Percentiles rank a stretch among this genome's conserved stretches.
Evolutionary conservation across 441 rosid species (phyloP).

Genomic region (Melastoma candidum): DNA sequence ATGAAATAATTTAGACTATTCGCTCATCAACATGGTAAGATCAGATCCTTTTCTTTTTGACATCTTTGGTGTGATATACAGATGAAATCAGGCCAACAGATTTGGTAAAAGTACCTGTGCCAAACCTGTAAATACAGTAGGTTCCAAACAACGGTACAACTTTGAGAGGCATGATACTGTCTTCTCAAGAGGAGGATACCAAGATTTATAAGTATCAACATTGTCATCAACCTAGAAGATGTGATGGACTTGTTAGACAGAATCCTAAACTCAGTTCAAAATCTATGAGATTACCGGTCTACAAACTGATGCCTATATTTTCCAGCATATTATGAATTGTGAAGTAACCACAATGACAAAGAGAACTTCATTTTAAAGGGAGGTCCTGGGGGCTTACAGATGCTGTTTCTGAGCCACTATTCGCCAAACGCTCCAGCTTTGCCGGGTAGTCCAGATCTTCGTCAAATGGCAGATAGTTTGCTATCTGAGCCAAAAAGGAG

Average conservation of each 20-base stretch:
- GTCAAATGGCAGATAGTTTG: slow-evolving; percentile 65
- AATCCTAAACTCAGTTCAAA: too few species aligned
- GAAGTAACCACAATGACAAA: too few species aligned
- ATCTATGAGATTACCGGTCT: too few species aligned
- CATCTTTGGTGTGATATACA: too few species aligned
- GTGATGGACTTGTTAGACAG: not conserved
- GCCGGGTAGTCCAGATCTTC: slow-evolving; percentile 90
- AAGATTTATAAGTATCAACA: slow-evolving; percentile 58
- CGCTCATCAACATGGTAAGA: too few species aligned
- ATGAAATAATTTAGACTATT: slow-evolving; percentile 7
- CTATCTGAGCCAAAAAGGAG: slow-evolving; percentile 53
- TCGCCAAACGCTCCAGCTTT: slow-evolving; percentile 62
- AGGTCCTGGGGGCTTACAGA: slow-evolving; percentile 21
- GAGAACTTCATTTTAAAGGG: not conserved
- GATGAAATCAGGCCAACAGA: too few species aligned
- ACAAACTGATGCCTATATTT: not conserved
- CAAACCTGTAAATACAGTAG: slow-evolving; percentile 85
- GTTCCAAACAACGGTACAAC: slow-evolving; percentile 80
- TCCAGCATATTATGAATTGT: too few species aligned
- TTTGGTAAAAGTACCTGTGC: slow-evolving; percentile 55
- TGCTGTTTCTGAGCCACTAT: slow-evolving; percentile 36
- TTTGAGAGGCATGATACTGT: slow-evolving; percentile 87
- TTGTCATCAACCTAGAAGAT: slow-evolving; percentile 51
- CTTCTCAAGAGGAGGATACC: slow-evolving; percentile 96
- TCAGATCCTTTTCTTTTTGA: too few species aligned